Conservation (phyloP, 176 grass and related monocot species). For the maize (Zea mays) region DNA sequence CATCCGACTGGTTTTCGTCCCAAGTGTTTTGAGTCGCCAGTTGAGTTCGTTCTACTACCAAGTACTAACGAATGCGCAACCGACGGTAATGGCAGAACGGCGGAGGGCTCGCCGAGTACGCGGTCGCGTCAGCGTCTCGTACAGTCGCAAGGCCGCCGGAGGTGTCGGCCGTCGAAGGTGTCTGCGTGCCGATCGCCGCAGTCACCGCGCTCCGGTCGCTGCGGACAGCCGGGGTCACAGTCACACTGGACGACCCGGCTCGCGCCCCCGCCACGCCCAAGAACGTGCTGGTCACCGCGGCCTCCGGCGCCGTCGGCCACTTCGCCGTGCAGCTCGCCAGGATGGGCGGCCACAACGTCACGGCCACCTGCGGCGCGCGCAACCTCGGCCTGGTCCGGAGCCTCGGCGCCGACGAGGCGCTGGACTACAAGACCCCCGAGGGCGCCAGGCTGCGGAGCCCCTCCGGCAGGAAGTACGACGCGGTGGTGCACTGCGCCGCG, state of each 20-base stretch:
- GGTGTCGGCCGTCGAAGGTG: slow-evolving; percentile 54
- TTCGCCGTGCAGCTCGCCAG: slow-evolving; percentile 78
- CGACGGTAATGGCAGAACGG: not conserved
- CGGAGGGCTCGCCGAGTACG: slow-evolving; percentile 48
- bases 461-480: slow-evolving; percentile 54
- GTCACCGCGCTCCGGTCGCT: slow-evolving; percentile 59
- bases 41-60: not conserved
- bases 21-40: not conserved
- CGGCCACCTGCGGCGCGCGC: slow-evolving; percentile 74
- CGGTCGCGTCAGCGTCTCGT: slow-evolving; percentile 35
- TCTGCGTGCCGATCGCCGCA: slow-evolving; percentile 48
- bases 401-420: slow-evolving; percentile 61
- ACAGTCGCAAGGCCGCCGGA: slow-evolving; percentile 51
- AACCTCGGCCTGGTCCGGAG: slow-evolving; percentile 50
- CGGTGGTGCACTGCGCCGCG: slow-evolving; percentile 68
- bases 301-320: slow-evolving; percentile 77
- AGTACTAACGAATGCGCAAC: not conserved
- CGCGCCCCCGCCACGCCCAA: not conserved
- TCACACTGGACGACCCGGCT: not conserved
- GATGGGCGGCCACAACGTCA: slow-evolving; percentile 57
- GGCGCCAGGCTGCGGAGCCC: slow-evolving; percentile 67
- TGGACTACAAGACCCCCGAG: slow-evolving; percentile 70
- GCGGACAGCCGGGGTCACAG: slow-evolving; percentile 39
- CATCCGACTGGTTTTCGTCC: not conserved
- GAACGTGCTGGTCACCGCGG: slow-evolving; percentile 72